phyloP scores from a whole-genome alignment of 1,139 yeast genomes.

The Diutina siamensis region DNA sequence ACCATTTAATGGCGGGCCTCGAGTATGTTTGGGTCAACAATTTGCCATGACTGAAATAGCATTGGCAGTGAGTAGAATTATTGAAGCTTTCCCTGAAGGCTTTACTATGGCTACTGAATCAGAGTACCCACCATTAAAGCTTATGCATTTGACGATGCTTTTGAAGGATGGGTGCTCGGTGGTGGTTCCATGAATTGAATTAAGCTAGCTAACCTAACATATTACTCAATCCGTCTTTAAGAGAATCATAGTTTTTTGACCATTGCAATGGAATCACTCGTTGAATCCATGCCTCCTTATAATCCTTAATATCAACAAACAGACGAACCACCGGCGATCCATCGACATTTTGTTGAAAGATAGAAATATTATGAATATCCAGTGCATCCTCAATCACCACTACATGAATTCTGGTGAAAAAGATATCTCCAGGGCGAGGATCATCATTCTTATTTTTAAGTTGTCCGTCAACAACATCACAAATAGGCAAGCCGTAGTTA shows the following conservation, averaged over 20 bases:
- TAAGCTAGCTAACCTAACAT: not conserved
- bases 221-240: not conserved
- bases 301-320: not conserved
- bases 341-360: not conserved
- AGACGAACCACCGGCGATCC: not conserved
- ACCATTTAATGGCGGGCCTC: constrained; percentile 48
- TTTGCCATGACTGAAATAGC: constrained; percentile 4
- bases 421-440: not conserved
- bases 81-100: constrained; percentile 2
- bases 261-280: not conserved
- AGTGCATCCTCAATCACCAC: not conserved
- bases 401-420: not conserved
- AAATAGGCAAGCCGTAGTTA: not conserved
- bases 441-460: not conserved
- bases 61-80: constrained; percentile 3
- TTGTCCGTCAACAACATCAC: not conserved
- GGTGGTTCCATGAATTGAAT: not conserved
- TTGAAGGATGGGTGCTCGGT: constrained; percentile 1
- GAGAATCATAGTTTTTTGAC: not conserved
- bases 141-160: not conserved
- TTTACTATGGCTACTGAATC: not conserved
- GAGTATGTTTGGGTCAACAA: constrained; percentile 30
- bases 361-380: not conserved
- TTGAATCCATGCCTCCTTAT: not conserved
- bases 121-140: not conserved